Evolutionary conservation across 352 stramenopile genomes (phyloP).

Genomic region (Phytophthora vignae): DNA sequence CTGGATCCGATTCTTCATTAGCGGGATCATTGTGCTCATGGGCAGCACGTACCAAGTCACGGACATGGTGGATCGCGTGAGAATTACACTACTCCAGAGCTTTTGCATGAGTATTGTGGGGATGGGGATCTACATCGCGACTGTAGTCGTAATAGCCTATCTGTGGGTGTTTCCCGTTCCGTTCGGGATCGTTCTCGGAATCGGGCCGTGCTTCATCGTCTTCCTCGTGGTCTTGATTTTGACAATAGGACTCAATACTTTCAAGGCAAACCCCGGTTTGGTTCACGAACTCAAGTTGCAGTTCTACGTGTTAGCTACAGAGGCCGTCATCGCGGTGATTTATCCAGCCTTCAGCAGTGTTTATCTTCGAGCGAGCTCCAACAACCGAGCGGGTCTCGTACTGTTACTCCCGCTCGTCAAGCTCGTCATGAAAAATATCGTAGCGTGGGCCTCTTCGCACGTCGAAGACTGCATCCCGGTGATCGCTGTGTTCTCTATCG

Average conservation of each 20-base stretch:
- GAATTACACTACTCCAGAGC: constrained; percentile 11
- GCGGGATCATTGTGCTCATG: constrained; percentile 7
- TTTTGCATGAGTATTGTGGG: constrained; percentile 9
- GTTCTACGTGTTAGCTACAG: constrained; percentile 19
- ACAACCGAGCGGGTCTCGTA: constrained; percentile 5
- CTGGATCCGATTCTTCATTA: constrained; percentile 32
- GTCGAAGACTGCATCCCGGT: constrained; percentile 36
- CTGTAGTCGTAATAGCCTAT: constrained; percentile 22
- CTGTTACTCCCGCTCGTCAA: constrained; percentile 20
- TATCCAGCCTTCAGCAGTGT: constrained; percentile 26
- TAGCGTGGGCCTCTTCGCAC: constrained; percentile 18
- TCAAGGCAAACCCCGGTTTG: constrained; percentile 13
- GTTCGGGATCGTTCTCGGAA: constrained; percentile 35
- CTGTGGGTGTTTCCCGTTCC: constrained; percentile 49
- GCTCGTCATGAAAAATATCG: constrained; percentile 31
- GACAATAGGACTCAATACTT: constrained; percentile 15
- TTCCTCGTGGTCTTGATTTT: constrained; percentile 20
- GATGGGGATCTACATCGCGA: constrained; percentile 21
- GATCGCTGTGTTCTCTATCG: constrained; percentile 34
- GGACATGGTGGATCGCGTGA: constrained; percentile 15
- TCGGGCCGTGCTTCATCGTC: constrained; percentile 17
- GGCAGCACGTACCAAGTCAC: constrained; percentile 14
- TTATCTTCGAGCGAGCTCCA: neutral
- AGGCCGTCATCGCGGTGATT: constrained; percentile 23
- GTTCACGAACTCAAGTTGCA: constrained; percentile 14